Percentiles rank a stretch among this genome's conserved stretches.
These are phyloP conservation scores for Oxyria digyna DNA, from an alignment of 148 eudicot genomes.

Conservation along the genomic window DNA sequence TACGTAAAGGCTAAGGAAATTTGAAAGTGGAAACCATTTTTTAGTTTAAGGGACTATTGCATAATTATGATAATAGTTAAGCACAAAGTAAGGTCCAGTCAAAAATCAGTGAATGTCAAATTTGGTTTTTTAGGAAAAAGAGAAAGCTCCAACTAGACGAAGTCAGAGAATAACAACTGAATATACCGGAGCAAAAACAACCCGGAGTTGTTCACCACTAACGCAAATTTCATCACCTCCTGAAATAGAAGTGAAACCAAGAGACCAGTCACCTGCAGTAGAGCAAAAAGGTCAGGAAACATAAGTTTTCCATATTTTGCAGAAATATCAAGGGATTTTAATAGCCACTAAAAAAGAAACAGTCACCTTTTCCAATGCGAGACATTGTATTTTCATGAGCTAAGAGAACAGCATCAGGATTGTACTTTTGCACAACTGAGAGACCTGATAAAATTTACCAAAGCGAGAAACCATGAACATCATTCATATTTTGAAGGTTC, in stretches of 20 bases:
- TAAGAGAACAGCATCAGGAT: conserved; percentile 67
- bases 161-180: neutral
- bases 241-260: conserved; percentile 36
- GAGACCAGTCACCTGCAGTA: conserved; percentile 68
- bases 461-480: conserved; percentile 11
- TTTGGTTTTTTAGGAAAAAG: neutral
- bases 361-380: conserved; percentile 56
- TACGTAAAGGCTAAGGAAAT: neutral
- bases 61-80: neutral
- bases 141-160: neutral
- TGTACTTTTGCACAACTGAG: conserved; percentile 65
- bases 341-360: neutral
- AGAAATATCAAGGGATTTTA: neutral
- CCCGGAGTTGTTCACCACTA: conserved; percentile 54
- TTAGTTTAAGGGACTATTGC: neutral
- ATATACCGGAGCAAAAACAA: conserved; percentile 65
- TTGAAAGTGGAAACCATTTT: neutral
- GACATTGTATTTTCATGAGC: conserved; percentile 74
- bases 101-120: neutral
- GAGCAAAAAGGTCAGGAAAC: conserved; percentile 5
- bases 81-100: neutral
- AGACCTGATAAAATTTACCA: conserved; percentile 45
- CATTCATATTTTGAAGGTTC: neutral
- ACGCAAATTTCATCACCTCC: conserved; percentile 68
- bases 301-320: neutral